Percentiles rank a stretch among this genome's conserved stretches.
Evolutionary conservation across 306 rosid species (phyloP).

Genomic region (cucumber (Cucumis sativus)): DNA sequence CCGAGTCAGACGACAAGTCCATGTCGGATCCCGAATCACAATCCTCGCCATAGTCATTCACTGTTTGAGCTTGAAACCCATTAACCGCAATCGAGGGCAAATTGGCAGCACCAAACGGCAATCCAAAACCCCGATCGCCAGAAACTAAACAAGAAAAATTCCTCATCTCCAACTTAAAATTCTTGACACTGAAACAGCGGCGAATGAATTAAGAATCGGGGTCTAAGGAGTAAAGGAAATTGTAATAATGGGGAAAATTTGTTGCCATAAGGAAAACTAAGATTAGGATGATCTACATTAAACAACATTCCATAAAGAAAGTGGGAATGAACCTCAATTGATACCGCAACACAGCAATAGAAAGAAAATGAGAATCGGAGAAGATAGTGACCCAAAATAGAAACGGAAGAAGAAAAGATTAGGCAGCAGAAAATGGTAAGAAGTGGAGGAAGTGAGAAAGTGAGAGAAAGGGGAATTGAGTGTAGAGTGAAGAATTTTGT

Average conservation of each 20-base stretch:
- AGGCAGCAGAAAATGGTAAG: background rate
- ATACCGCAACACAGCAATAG: background rate
- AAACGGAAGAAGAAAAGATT: background rate
- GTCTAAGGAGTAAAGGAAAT: background rate
- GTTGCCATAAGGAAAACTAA: background rate
- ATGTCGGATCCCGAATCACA: conserved; percentile 56
- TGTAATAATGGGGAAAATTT: background rate
- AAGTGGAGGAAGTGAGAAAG: background rate
- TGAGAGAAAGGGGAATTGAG: background rate
- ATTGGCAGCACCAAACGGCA: conserved; percentile 47
- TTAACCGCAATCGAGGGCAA: conserved; percentile 54
- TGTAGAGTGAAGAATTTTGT: background rate
- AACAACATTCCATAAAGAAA: background rate
- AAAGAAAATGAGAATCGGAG: background rate
- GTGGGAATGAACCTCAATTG: background rate
- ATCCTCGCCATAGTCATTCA: conserved; percentile 20
- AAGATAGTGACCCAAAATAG: background rate
- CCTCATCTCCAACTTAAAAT: background rate
- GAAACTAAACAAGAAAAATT: background rate
- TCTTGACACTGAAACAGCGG: background rate
- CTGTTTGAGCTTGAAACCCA: conserved; percentile 16
- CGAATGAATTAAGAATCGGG: background rate
- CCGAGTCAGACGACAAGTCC: conserved; percentile 21
- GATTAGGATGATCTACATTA: background rate
- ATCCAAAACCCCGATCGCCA: conserved; percentile 39